Evolutionary conservation across 2,329 filamentous ascomycete genomes (phyloP), one percentile per base, ranked within the genome.

Genomic region (Trichoderma sp.): DNA sequence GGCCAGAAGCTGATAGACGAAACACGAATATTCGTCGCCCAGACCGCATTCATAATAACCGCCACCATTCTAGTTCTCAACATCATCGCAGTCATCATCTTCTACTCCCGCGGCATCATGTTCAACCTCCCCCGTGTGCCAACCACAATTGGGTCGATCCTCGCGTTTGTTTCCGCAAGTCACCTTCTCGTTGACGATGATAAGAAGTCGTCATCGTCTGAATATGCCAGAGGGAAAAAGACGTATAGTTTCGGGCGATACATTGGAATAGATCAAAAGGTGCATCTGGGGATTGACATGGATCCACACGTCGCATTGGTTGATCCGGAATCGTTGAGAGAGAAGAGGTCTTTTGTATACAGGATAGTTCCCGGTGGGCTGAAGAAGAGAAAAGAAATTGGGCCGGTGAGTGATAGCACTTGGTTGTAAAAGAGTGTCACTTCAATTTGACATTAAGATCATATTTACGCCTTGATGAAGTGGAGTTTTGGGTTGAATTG

Each of bases 231-330:
- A 16, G 40, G n/a, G 19, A 16, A 8, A 43, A 43, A 43, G 21
- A 76, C 76, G 0, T 84, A 84, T 66, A 83, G 83, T 0, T 89
- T 84, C 72, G 86, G 87, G 0, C 78, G 77, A 0, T 89, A 81
- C 66, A 65, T 85, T 1, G 86, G 85, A 73, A 19, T 43, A 0
- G 86, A 88, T 71, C 83, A 84, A 0, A 77, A 78, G 8, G 75
- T 77, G 0, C 84, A 88, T 68, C 70, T 85, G 0, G 87, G 87
- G 0, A 83, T 89, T 55, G 87, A 89, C 40, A 74, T 80, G 29
- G 79, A 82, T 29, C 82, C 83, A 0, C 81, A 82, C 64, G 80
- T 86, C 0, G 78, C 79, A 0, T 74, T 62, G 0, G 57, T 78
- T 0, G 55, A 77, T 27, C 70, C 70, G 0, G 35, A 33, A 5